Evolutionary conservation across 2,329 filamentous ascomycete species (phyloP).

Genomic region (Alternaria sp.): DNA sequence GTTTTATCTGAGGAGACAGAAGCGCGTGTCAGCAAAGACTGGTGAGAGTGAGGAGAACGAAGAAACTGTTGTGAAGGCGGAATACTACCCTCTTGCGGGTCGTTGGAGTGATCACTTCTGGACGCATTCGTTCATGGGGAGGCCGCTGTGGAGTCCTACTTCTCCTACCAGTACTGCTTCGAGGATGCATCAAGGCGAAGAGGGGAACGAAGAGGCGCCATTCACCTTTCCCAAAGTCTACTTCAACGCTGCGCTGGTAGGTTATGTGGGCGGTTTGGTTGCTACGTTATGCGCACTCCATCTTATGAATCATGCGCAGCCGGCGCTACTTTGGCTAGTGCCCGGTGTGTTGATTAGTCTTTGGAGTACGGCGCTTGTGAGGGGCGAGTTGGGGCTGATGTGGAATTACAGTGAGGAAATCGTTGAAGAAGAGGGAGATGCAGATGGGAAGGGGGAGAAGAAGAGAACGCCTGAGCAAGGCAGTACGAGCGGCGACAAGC

Average conservation of each 20-base stretch:
- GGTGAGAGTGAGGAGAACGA: constrained; percentile 19
- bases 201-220: constrained; percentile 32
- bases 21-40: constrained; percentile 22
- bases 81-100: constrained; percentile 64
- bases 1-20: constrained; percentile 76
- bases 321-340: constrained; percentile 90
- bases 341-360: constrained; percentile 79
- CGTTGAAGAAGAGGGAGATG: constrained; percentile 48
- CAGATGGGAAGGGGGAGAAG: constrained; percentile 7
- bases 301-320: constrained; percentile 82
- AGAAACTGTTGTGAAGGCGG: constrained; percentile 46
- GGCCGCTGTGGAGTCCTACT: constrained; percentile 31
- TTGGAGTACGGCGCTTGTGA: constrained; percentile 75
- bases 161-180: background rate
- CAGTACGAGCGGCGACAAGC: background rate
- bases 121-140: constrained; percentile 59
- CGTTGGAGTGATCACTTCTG: constrained; percentile 87
- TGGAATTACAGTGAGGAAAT: constrained; percentile 80
- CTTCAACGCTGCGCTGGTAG: constrained; percentile 78
- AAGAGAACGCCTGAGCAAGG: background rate
- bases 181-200: background rate
- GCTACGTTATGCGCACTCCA: constrained; percentile 79
- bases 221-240: constrained; percentile 80
- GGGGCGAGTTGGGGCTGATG: constrained; percentile 77
- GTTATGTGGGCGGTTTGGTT: constrained; percentile 81